Base-by-base conservation (phyloP, 2,329 filamentous ascomycete genomes). In the Botrytis elliptica region DNA sequence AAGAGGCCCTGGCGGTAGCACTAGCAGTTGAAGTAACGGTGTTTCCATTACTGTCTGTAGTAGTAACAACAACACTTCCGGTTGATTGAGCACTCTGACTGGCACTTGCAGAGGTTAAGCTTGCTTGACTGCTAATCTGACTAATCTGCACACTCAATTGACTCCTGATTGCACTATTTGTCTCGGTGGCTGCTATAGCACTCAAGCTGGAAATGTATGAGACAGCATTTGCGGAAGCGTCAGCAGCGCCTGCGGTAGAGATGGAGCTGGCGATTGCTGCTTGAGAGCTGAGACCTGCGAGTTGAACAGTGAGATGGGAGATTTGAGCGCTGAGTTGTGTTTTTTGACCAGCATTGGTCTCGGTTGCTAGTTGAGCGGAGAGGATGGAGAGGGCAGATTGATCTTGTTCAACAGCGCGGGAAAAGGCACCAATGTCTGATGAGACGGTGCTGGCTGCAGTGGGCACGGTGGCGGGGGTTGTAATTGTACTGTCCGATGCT, bases 71-170 rank as follows among this genome's bases (percentile, higher is more conserved):
- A 40, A 44, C 46, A 42, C 12, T 33, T 22, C 36, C 44, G 12
- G 8, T 55, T 29, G 29, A 38, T 9, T n/a, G 38, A 16, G 33
- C 46, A 16, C n/a, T 42, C n/a, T 52, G 36, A 20, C 86, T 44
- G 0, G 29, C 25, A 5, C 25, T 25, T 12, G 59, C 22, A 20
- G 49, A 6, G 9, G 18, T 55, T 20, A 68, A 57, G 20, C 49
- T 29, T 4, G 49, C 66, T 38, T 68, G 66, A 20, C 60, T 72
- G 40, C 60, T 67, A 59, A 72, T 66, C 60, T 72, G 70, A 55
- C 70, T 57, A 20, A 72, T 72, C 46, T 72, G 60, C n/a, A 55
- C 70, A n/a, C 60, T 66, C 38, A 72, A 65, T 49, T 72, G 70
- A n/a, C 70, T 72, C 46, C 16, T 46, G 18, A 72, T 57, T 0